phyloP scores from a whole-genome alignment of 2,329 filamentous ascomycete species.

The Penicillium griseofulvum region DNA sequence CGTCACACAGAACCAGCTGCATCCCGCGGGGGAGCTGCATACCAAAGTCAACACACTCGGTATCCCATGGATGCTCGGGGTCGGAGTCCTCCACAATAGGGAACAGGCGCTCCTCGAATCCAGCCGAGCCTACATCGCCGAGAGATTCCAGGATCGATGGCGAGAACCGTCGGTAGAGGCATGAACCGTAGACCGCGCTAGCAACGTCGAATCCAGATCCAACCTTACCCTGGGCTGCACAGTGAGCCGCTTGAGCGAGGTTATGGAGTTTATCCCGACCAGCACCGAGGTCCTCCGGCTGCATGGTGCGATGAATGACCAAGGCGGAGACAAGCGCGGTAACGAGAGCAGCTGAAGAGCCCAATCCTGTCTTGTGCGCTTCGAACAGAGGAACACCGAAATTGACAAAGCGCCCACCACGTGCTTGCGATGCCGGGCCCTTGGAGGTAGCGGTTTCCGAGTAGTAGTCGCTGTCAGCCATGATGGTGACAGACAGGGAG shows the following conservation, averaged over 20 bases:
- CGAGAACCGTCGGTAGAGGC: constrained; percentile 88
- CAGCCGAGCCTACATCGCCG: constrained; percentile 63
- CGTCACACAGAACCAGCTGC: constrained; percentile 87
- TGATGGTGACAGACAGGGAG: constrained; percentile 74
- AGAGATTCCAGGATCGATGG: constrained; percentile 67
- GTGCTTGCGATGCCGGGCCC: constrained; percentile 32
- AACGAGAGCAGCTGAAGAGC: constrained; percentile 90
- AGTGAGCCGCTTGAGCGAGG: constrained; percentile 88
- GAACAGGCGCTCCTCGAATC: constrained; percentile 66
- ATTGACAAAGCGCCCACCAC: constrained; percentile 63
- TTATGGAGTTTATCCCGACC: constrained; percentile 74
- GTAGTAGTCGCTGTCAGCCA: constrained; percentile 97
- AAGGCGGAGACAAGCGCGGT: constrained; percentile 68
- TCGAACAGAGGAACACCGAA: constrained; percentile 72
- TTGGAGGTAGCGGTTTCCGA: constrained; percentile 60
- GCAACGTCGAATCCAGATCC: constrained; percentile 96
- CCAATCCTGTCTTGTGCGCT: constrained; percentile 93
- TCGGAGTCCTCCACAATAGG: constrained; percentile 62
- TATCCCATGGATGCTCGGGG: constrained; percentile 66
- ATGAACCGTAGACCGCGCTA: constrained; percentile 86
- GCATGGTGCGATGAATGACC: constrained; percentile 45
- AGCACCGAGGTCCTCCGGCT: constrained; percentile 43
- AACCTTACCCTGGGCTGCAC: constrained; percentile 93
- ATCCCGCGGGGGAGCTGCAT: constrained; percentile 71
- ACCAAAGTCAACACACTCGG: constrained; percentile 66